Percentiles rank a stretch among this genome's conserved stretches.
Evolutionary conservation across 2,329 filamentous ascomycete species (phyloP).

Genomic region (Cladorrhinum sp.): DNA sequence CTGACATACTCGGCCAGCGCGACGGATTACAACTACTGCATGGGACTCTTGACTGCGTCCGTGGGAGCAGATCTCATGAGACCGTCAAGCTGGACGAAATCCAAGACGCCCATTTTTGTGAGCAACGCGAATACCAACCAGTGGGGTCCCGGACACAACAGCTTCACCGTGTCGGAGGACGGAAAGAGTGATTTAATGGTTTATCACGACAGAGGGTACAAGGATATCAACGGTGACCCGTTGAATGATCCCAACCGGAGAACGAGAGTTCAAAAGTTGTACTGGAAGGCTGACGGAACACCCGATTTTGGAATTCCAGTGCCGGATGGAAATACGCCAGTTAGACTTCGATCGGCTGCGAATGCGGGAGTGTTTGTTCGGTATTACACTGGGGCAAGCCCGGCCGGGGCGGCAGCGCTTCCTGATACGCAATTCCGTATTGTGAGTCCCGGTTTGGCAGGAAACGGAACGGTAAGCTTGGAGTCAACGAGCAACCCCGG

Average conservation of each 20-base stretch:
- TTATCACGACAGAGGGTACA: conserved; percentile 29
- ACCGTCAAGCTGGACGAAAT: conserved; percentile 28
- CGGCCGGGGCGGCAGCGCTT: conserved; percentile 10
- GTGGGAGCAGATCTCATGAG: conserved; percentile 27
- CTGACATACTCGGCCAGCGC: conserved; percentile 25
- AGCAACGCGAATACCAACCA: conserved; percentile 29
- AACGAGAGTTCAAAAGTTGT: conserved; percentile 32
- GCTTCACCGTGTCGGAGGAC: conserved; percentile 32
- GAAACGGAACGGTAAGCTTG: conserved; percentile 25
- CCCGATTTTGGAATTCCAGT: conserved; percentile 33
- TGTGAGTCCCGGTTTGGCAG: conserved; percentile 25
- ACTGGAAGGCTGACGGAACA: conserved; percentile 31
- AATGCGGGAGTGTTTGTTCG: conserved; percentile 20
- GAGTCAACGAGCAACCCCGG: conserved; percentile 28
- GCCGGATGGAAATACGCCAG: conserved; percentile 25
- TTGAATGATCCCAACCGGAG: conserved; percentile 29
- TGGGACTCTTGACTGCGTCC: conserved; percentile 28
- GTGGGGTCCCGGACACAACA: conserved; percentile 32
- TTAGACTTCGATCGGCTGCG: conserved; percentile 21
- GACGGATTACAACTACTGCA: conserved; percentile 31
- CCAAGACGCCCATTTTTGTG: conserved; percentile 27
- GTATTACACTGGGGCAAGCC: conserved; percentile 11
- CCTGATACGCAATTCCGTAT: conserved; percentile 28
- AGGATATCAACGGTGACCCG: conserved; percentile 31
- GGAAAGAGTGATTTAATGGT: conserved; percentile 30